Conservation (phyloP, 345 rosid genomes). For the Lepidium sativum region DNA sequence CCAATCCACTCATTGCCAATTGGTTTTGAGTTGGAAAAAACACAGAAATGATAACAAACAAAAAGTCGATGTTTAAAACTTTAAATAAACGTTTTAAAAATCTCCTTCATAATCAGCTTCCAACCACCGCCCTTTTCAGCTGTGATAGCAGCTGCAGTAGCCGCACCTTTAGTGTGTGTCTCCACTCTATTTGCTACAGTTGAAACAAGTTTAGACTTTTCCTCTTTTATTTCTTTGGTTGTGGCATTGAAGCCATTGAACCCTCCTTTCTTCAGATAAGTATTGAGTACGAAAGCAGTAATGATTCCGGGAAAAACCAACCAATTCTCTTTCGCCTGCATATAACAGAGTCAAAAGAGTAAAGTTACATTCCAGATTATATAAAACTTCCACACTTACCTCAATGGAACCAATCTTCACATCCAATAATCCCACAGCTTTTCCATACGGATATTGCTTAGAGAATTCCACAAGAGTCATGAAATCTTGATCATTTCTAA, state of each 20-base stretch:
- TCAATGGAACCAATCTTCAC: conserved; percentile 43
- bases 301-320: conserved; percentile 50
- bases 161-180: background rate
- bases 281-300: conserved; percentile 56
- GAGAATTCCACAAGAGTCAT: conserved; percentile 78
- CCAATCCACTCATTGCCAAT: no score
- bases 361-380: background rate
- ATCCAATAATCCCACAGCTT: conserved; percentile 73
- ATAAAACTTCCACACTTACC: conserved; percentile 34
- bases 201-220: conserved; percentile 6
- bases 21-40: no score
- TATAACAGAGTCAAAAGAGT: conserved; percentile 1
- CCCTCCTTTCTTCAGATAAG: conserved; percentile 41
- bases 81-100: no score
- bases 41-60: no score
- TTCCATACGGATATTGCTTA: conserved; percentile 65
- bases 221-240: conserved; percentile 13
- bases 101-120: no score
- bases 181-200: conserved; percentile 18
- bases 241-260: conserved; percentile 15
- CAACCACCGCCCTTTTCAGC: conserved; percentile 20
- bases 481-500: conserved; percentile 44
- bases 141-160: conserved; percentile 9
- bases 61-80: no score
- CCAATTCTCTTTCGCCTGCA: conserved; percentile 62